Conservation (phyloP, 2,329 filamentous ascomycete genomes). For the Cordyceps pruinosa region DNA sequence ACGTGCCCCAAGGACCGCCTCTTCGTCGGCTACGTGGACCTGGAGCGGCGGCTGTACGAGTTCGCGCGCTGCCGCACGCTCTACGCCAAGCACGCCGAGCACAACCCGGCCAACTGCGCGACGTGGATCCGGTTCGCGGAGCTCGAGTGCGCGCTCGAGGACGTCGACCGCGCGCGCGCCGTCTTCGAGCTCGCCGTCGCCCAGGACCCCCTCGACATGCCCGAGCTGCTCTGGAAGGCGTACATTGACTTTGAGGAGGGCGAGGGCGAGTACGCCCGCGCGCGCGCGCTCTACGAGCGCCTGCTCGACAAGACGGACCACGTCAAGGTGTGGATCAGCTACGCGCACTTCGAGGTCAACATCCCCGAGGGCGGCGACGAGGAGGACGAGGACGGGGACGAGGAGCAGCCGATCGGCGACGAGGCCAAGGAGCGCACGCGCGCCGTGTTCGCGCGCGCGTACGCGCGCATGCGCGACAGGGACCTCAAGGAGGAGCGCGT, state of each 20-base stretch:
- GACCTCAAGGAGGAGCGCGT: conserved; percentile 94
- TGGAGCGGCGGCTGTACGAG: conserved; percentile 91
- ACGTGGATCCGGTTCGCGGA: conserved; percentile 97
- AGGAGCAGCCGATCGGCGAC: conserved; percentile 65
- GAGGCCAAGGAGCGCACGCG: conserved; percentile 78
- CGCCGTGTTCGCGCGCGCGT: conserved; percentile 75
- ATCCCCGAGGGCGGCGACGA: conserved; percentile 67
- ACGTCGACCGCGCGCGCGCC: conserved; percentile 76
- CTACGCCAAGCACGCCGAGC: conserved; percentile 90
- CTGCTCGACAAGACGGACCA: conserved; percentile 93
- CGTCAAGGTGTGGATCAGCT: conserved; percentile 98
- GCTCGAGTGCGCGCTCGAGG: conserved; percentile 84
- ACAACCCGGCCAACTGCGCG: conserved; percentile 82
- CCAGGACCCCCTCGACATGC: conserved; percentile 87
- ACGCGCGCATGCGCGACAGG: conserved; percentile 80
- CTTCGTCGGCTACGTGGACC: conserved; percentile 86
- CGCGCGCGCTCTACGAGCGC: conserved; percentile 78
- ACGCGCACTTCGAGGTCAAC: conserved; percentile 96
- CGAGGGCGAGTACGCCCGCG: conserved; percentile 81
- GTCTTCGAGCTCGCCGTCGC: conserved; percentile 88
- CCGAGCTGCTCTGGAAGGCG: conserved; percentile 92
- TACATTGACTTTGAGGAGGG: conserved; percentile 99
- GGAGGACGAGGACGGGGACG: conserved; percentile 48
- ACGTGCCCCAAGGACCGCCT: conserved; percentile 95
- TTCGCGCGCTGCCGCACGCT: conserved; percentile 85